Evolutionary conservation across 495 filamentous ascomycete genomes (phyloP), one percentile per base, ranked within the genome.

Genomic region (Thermothielavioides terrestris): DNA sequence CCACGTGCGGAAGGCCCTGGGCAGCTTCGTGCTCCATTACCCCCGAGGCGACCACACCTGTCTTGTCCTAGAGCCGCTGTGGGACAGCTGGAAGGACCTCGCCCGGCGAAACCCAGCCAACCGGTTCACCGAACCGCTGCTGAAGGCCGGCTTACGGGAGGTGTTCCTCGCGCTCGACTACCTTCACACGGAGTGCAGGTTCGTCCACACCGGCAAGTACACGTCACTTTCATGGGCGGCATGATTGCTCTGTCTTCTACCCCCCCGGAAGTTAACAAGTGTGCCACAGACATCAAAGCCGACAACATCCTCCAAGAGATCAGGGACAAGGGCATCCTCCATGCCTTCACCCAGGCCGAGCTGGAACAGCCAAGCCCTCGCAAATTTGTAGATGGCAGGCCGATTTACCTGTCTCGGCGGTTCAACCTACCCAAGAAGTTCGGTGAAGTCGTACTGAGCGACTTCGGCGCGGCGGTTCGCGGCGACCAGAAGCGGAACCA

Each of bases 381-480:
- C 21, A 71, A 66, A 42, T 26, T 46, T 34, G 46, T 64, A 18
- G 54, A 61, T 12, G 57, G 10, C 66, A 72, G 47, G 64, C 25
- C 46, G 40, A 59, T 70, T 18, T 70, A 72, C 50, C 11, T 21
- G 4, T 71, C 63, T 5, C 51, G 58, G 7, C 15, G 54, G 11
- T 58, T 62, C 14, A 27, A 46, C 6, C 25, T 44, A 8, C 64
- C 61, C 48, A 46, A 59, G 52, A 56, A 49, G 6, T 66, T 22
- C 2, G 52, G 54, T 6, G 2, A 27, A 25, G 66, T 50, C 39
- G 69, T 64, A 36, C 64, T 71, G 35, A 68, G 70, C 57, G 76
- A 74, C 55, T 68, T 78, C 48, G 68, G 77, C 25, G 67, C 69
- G 20, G 74, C 71, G 31, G 66, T 65, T 9, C 26, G 40, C 4